Conservation (phyloP, 768 basidiomycete genomes). For the Collybiopsis luxurians region DNA sequence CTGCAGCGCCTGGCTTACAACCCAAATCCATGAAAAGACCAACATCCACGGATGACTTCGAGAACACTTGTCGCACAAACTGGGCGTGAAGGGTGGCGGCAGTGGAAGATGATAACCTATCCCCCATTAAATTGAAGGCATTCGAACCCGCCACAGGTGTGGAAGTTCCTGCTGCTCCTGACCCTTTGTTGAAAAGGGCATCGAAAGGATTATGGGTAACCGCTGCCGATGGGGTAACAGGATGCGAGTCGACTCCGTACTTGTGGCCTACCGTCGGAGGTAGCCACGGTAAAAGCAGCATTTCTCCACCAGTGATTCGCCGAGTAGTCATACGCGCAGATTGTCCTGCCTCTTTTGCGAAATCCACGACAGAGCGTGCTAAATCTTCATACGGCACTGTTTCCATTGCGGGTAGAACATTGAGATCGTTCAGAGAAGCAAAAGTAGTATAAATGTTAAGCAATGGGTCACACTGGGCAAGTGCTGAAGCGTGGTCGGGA, state of each 20-base stretch:
- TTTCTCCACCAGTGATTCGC: constrained; percentile 49
- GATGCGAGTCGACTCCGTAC: not conserved
- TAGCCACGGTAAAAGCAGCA: constrained; percentile 85
- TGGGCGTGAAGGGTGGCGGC: constrained; percentile 67
- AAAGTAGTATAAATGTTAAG: constrained; percentile 76
- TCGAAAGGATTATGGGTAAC: constrained; percentile 68
- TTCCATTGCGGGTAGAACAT: constrained; percentile 60
- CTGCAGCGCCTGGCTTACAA: constrained; percentile 16
- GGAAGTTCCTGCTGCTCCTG: constrained; percentile 25
- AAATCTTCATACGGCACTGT: constrained; percentile 80
- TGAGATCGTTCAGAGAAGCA: constrained; percentile 65
- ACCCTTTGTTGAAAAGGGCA: constrained; percentile 43
- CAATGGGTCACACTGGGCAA: constrained; percentile 48
- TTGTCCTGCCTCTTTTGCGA: constrained; percentile 37
- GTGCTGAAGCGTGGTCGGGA: constrained; percentile 39
- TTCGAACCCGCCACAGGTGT: not conserved
- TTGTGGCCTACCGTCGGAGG: constrained; percentile 28
- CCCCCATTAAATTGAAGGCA: constrained; percentile 17
- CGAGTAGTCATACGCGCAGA: not conserved
- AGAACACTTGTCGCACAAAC: constrained; percentile 81
- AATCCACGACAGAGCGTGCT: constrained; percentile 63
- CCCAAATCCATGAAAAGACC: constrained; percentile 76
- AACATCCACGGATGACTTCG: constrained; percentile 67
- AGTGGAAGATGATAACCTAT: constrained; percentile 30
- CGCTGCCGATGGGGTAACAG: constrained; percentile 3